Base-by-base conservation (phyloP, 2,329 filamentous ascomycete species). In the Alternaria sp. region DNA sequence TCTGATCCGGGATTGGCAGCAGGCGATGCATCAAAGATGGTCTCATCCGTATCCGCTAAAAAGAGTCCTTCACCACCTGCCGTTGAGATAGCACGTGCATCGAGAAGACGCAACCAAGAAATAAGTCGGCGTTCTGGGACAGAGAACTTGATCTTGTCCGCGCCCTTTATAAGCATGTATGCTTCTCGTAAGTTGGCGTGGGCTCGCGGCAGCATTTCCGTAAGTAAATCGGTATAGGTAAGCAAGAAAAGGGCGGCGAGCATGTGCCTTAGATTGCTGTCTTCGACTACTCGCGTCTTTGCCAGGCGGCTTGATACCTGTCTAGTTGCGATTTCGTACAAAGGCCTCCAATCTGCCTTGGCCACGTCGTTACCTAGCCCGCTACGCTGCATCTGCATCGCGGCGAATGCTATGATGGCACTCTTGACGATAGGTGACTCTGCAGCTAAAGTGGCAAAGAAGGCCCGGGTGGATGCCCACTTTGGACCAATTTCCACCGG, bases 41-140 rank as follows among this genome's bases (percentile, higher is more conserved):
- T 71, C 57, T 85, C 84, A 41, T 85, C 81, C 14, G 82, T 81
- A 12, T 84, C 81, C 7, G 78, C 77, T 2, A 87, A 73, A 55
- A 87, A 86, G 1, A 86, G 73, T 0, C 85, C 85, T 57, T 87
- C 85, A 1, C 85, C 85, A 3, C 85, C 85, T 1, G 85, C 85
- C 3, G 73, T 76, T 11, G 84, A 85, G 12, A 86, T 85, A 4
- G 85, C 85, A 10, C 85, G 79, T 1, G 83, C 85, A 64, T 87
- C 85, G 3, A 87, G 78, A 3, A 87, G 76, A 4, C 85, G 82
- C 36, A 87, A 80, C 85, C 85, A 87, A 3, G 83, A 82, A 34
- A 87, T 77, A 0, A 87, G 67, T 9, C 84, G 81, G 61, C 81
- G 80, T 65, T 86, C 84, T 3, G 73, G 69, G 5, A 63, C 57